These are phyloP conservation scores for Rhizoclosmatium globosum DNA, from an alignment of 192 early-diverging fungal genomes.

Conservation along the genomic window DNA sequence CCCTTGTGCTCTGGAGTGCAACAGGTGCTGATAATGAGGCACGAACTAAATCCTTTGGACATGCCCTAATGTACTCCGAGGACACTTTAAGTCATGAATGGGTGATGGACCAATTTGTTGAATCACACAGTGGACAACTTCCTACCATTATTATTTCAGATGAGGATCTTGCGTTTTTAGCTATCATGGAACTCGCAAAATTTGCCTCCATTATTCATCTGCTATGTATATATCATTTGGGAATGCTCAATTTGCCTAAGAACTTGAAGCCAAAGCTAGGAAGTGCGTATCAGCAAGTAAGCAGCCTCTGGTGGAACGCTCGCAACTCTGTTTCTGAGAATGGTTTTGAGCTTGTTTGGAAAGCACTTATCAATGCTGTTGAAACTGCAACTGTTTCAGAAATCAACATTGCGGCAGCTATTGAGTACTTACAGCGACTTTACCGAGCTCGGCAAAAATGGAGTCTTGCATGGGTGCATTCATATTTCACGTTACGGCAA, in stretches of 20 bases:
- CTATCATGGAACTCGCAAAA: not conserved
- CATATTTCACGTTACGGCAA: not conserved
- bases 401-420: not conserved
- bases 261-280: not conserved
- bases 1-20: too few species aligned
- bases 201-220: not conserved
- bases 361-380: not conserved
- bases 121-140: not conserved
- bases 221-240: not conserved
- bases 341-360: not conserved
- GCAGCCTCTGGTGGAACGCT: not conserved
- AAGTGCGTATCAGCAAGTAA: not conserved
- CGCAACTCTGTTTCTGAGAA: not conserved
- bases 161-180: not conserved
- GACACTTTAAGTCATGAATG: not conserved
- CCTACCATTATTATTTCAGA: not conserved
- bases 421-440: not conserved
- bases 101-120: not conserved
- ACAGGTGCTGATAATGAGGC: too few species aligned
- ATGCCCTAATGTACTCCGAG: not conserved
- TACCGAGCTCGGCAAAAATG: not conserved
- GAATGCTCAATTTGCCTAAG: not conserved
- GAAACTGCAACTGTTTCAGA: not conserved
- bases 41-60: not conserved
- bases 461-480: not conserved